Conservation (phyloP, 225 moss, liverwort and hornwort genomes). For the Pleurozium schreberi region DNA sequence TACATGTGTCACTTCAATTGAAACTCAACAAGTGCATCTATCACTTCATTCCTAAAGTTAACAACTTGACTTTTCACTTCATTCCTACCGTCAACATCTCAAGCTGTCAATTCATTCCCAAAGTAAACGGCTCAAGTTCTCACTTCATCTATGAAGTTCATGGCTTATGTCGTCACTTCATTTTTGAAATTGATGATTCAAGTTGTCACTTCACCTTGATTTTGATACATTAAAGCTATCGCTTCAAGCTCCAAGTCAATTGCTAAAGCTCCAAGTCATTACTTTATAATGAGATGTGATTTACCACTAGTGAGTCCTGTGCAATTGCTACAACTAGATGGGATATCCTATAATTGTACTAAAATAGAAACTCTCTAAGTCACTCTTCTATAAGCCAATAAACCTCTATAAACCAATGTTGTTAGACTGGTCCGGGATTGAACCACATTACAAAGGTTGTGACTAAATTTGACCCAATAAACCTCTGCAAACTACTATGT, state of each 20-base stretch:
- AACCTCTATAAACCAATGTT: too few species aligned
- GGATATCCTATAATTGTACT: too few species aligned
- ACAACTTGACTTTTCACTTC: too few species aligned
- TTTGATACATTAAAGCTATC: neutral
- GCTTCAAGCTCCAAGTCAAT: neutral
- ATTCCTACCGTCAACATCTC: too few species aligned
- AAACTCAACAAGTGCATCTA: neutral
- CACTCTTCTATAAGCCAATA: too few species aligned
- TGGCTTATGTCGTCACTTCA: neutral
- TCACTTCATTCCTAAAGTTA: neutral
- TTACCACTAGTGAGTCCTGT: too few species aligned
- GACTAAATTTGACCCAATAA: too few species aligned
- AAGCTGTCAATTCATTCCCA: neutral
- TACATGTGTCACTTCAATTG: neutral
- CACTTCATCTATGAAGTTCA: neutral
- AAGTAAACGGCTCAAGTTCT: accelerated
- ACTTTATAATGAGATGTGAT: neutral
- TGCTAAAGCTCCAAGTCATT: neutral
- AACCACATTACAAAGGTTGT: too few species aligned
- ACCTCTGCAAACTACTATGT: too few species aligned
- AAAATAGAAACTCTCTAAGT: too few species aligned
- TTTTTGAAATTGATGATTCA: neutral
- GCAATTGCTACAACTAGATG: too few species aligned
- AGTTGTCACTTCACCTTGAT: neutral
- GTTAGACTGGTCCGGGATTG: too few species aligned